These are phyloP conservation scores for Termitomyces sp. DNA, from an alignment of 768 basidiomycete genomes.

Conservation along the genomic window DNA sequence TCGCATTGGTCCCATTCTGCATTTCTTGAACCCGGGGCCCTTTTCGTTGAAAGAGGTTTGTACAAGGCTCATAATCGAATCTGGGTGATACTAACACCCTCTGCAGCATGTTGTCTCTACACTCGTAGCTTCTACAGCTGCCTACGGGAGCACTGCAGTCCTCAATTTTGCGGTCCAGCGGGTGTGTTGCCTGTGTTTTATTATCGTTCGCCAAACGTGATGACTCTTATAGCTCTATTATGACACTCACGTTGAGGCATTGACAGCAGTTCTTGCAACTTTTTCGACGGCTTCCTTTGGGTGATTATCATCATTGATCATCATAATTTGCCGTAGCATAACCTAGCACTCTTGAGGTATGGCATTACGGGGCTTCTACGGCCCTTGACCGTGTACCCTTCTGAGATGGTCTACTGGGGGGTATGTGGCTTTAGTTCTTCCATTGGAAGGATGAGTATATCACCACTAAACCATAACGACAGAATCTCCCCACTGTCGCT, in stretches of 20 bases:
- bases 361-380: conserved; percentile 58
- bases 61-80: not conserved
- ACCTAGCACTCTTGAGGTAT: conserved; percentile 29
- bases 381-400: conserved; percentile 56
- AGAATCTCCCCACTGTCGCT: conserved; percentile 57
- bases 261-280: conserved; percentile 56
- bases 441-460: not conserved
- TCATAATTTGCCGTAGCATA: not conserved
- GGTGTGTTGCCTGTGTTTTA: conserved; percentile 24
- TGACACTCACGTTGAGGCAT: conserved; percentile 48
- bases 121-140: conserved; percentile 54
- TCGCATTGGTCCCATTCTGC: conserved; percentile 34
- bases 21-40: conserved; percentile 54
- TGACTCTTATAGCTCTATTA: conserved; percentile 50
- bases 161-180: conserved; percentile 60
- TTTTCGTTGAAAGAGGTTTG: conserved; percentile 58
- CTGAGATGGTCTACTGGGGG: conserved; percentile 62
- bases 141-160: conserved; percentile 50
- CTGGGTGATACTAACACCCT: not conserved
- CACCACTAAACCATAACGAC: not conserved
- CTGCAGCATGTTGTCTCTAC: conserved; percentile 56
- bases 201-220: not conserved
- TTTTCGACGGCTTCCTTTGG: conserved; percentile 66
- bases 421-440: conserved; percentile 26
- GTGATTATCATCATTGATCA: conserved; percentile 23